These are phyloP conservation scores for Penicillium tannophilum DNA, from an alignment of 495 filamentous ascomycete genomes.

Conservation along the genomic window DNA sequence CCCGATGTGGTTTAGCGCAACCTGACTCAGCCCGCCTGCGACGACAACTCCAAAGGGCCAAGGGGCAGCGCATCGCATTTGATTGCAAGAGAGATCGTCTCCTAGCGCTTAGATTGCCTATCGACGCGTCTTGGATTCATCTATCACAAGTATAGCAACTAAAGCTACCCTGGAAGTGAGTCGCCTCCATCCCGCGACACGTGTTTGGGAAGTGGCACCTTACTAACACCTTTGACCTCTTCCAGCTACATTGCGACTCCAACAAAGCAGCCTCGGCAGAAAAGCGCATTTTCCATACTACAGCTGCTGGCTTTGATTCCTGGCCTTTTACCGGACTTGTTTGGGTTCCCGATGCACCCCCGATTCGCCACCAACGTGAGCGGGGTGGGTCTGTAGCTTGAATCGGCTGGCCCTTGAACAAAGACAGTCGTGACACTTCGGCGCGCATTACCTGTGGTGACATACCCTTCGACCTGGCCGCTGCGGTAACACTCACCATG, in stretches of 20 bases:
- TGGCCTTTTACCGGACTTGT: neutral
- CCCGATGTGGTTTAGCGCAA: constrained; percentile 44
- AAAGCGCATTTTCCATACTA: constrained; percentile 5
- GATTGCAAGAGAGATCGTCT: constrained; percentile 32
- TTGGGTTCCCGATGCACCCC: constrained; percentile 29
- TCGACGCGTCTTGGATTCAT: constrained; percentile 40
- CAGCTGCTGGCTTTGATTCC: neutral
- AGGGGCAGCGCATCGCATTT: constrained; percentile 43
- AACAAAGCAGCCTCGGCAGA: constrained; percentile 6
- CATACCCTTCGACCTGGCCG: constrained; percentile 45
- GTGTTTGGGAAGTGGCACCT: constrained; percentile 24
- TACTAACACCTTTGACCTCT: constrained; percentile 24
- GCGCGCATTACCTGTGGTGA: constrained; percentile 10
- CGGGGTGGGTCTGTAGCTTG: constrained; percentile 34
- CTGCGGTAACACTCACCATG: constrained; percentile 47
- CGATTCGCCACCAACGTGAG: constrained; percentile 33
- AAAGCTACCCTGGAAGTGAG: constrained; percentile 27
- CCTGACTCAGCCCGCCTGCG: constrained; percentile 48
- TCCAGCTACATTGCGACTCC: constrained; percentile 25
- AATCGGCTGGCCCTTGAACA: constrained; percentile 15
- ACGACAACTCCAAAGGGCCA: constrained; percentile 45
- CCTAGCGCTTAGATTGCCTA: constrained; percentile 31
- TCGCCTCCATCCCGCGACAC: constrained; percentile 23
- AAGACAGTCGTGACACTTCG: constrained; percentile 12
- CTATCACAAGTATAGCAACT: constrained; percentile 15